Evolutionary conservation across 495 filamentous ascomycete genomes (phyloP).

Genomic region (Penicillium fimorum): DNA sequence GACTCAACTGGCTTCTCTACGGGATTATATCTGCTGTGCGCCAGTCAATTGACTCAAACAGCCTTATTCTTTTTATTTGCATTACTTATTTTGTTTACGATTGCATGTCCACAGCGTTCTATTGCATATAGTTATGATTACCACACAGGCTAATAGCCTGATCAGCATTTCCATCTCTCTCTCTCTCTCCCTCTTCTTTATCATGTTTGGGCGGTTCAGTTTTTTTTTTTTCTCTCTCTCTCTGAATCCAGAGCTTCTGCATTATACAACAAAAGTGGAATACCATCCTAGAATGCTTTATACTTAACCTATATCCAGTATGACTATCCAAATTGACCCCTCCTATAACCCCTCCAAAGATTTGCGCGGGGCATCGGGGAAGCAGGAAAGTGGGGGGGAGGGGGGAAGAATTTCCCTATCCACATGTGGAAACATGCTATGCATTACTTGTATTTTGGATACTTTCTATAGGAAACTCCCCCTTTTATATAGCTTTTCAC

Average conservation of each 20-base stretch:
- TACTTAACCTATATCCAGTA: too few species aligned
- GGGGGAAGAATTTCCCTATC: slow-evolving; percentile 3
- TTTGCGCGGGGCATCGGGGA: slow-evolving; percentile 14
- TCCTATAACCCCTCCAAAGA: slow-evolving; percentile 1
- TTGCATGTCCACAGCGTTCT: slow-evolving; percentile 20
- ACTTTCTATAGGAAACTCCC: not conserved
- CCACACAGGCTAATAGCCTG: not conserved
- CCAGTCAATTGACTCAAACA: not conserved
- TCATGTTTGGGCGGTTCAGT: slow-evolving; percentile 5
- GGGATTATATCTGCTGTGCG: not conserved
- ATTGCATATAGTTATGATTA: slow-evolving; percentile 18
- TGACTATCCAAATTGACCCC: not conserved
- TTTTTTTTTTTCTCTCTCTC: slow-evolving; percentile 2
- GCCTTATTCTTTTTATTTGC: slow-evolving; percentile 1
- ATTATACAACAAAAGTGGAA: slow-evolving; percentile 7
- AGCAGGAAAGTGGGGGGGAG: slow-evolving; percentile 15
- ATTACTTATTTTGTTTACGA: slow-evolving; percentile 5
- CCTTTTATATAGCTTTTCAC: slow-evolving; percentile 13
- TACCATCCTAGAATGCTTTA: not conserved
- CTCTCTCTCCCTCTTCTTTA: slow-evolving; percentile 7
- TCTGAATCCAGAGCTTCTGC: not conserved
- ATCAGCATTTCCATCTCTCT: slow-evolving; percentile 5
- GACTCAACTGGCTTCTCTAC: not conserved
- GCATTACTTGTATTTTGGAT: not conserved
- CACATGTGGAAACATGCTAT: not conserved